phyloP scores from a whole-genome alignment of 1,284 basidiomycete species.

The Cryptococcus sp. region DNA sequence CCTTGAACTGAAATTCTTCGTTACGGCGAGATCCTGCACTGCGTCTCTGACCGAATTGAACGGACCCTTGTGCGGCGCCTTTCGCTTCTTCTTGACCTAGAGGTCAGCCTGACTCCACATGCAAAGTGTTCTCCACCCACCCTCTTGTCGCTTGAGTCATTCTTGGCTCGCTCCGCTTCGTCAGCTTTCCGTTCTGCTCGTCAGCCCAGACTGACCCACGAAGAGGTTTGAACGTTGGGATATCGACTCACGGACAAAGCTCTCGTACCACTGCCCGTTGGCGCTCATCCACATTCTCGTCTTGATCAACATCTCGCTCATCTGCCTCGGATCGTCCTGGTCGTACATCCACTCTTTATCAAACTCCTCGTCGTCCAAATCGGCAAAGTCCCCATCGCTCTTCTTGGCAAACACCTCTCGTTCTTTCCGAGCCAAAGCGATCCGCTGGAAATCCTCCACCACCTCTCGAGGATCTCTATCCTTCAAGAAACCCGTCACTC shows the following conservation, averaged over 20 bases:
- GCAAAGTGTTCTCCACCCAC: constrained; percentile 7
- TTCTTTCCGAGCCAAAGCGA: constrained; percentile 43
- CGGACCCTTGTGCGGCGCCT: constrained; percentile 22
- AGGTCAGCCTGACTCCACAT: constrained; percentile 8
- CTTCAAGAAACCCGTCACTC: constrained; percentile 32
- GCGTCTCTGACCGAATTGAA: constrained; percentile 31
- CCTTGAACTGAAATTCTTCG: constrained; percentile 38
- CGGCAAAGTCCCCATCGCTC: constrained; percentile 51
- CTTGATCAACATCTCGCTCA: constrained; percentile 78
- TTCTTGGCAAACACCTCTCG: constrained; percentile 30
- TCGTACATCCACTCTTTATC: constrained; percentile 61
- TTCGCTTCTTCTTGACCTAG: constrained; percentile 17
- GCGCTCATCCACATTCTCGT: constrained; percentile 95
- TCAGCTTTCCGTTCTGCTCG: constrained; percentile 13
- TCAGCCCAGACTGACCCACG: no score
- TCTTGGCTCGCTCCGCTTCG: constrained; percentile 24
- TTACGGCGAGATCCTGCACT: constrained; percentile 25
- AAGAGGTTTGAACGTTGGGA: no score
- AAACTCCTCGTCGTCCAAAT: constrained; percentile 88
- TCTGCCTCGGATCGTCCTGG: constrained; percentile 53
- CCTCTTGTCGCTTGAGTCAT: constrained; percentile 31
- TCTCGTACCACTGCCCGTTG: constrained; percentile 89
- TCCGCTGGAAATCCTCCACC: constrained; percentile 51
- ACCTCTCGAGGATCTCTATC: constrained; percentile 32
- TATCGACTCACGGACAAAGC: constrained; percentile 64